Evolutionary conservation across 2,329 filamentous ascomycete species (phyloP), one percentile per base, ranked within the genome.

Genomic region (Pseudocercospora musae): DNA sequence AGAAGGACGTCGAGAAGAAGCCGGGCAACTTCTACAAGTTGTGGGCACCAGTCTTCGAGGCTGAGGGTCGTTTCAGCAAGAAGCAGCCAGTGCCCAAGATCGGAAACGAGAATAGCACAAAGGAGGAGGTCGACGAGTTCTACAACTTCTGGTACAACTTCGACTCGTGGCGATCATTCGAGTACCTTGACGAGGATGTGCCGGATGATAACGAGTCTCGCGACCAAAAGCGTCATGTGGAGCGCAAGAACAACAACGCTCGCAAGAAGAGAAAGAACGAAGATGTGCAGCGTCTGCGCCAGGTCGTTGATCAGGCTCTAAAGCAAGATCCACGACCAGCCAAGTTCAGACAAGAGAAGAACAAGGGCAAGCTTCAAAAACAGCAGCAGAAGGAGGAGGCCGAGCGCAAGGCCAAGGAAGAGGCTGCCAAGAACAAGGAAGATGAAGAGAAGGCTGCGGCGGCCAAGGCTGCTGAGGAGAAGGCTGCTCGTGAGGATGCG

Each of bases 121-220:
- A 93, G 79, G 91, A 96, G 75, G 89, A 96, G 8, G 95, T 99
- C 52, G 93, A 98, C 75, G 82, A 84, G 58, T 99, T 99, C 79
- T 99, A 99, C 86, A 96, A 99, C 85, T 99, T 98, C 84, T 99
- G 91, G 89, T 99, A 98, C 85, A 96, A 94, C 85, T 96, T 99
- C 73, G 95, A 99, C 84, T 95, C 90, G 78, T 99, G 95, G 95
- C 86, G 95, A 65, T 88, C 90, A 2, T 99, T 99, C 74, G 95
- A 99, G 81, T 99, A 99, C 80, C 90, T 96, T 63, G 95, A 99
- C 75, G 95, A 99, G 83, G 95, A 99, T 76, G 94, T 99, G 29
- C 95, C 95, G 44, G 95, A 99, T 74, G 95, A 99, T 83, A 96
- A 95, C 78, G 95, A 98, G 82, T 96, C 93, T 83, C 93, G 95